These are phyloP conservation scores for Blastobotrys ciferrii DNA, from an alignment of 1,139 yeast species.

Conservation along the genomic window DNA sequence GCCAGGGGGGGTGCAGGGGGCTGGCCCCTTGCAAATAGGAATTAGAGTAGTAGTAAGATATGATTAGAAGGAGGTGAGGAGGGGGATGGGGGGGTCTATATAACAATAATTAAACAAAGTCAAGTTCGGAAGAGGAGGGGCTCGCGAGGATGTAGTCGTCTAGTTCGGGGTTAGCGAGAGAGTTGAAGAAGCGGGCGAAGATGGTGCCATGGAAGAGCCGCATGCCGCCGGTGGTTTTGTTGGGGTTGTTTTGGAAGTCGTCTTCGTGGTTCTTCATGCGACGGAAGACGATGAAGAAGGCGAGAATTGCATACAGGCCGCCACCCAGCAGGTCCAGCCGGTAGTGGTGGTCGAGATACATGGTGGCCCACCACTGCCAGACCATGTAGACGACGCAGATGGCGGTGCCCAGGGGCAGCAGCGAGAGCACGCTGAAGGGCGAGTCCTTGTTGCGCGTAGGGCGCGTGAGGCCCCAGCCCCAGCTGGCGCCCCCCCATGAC, in stretches of 20 bases:
- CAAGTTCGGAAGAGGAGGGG: conserved; percentile 6
- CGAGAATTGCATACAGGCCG: conserved; percentile 47
- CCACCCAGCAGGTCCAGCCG: conserved; percentile 59
- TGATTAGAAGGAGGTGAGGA: neutral
- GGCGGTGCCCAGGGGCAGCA: conserved; percentile 33
- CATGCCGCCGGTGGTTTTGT: conserved; percentile 27
- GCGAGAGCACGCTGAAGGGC: neutral
- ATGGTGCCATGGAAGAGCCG: conserved; percentile 19
- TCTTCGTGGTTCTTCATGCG: conserved; percentile 10
- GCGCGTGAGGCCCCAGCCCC: conserved; percentile 28
- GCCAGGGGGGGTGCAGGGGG: too few relatives aligned
- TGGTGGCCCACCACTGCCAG: conserved; percentile 74
- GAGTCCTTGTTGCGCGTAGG: conserved; percentile 5
- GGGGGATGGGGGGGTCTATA: neutral
- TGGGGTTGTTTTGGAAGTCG: conserved; percentile 25
- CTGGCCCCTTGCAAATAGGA: too few relatives aligned
- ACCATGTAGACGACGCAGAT: conserved; percentile 43
- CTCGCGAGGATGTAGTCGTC: conserved; percentile 5
- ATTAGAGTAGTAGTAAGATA: neutral
- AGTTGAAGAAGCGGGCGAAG: conserved; percentile 18
- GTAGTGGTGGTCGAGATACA: conserved; percentile 72
- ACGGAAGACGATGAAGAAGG: conserved; percentile 42
- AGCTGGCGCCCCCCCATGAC: conserved; percentile 37
- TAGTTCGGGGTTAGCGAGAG: conserved; percentile 4
- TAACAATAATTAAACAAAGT: conserved; percentile 3